These are phyloP conservation scores for Heterobasidion parviporum DNA, from an alignment of 1,284 basidiomycete species.

Conservation along the genomic window DNA sequence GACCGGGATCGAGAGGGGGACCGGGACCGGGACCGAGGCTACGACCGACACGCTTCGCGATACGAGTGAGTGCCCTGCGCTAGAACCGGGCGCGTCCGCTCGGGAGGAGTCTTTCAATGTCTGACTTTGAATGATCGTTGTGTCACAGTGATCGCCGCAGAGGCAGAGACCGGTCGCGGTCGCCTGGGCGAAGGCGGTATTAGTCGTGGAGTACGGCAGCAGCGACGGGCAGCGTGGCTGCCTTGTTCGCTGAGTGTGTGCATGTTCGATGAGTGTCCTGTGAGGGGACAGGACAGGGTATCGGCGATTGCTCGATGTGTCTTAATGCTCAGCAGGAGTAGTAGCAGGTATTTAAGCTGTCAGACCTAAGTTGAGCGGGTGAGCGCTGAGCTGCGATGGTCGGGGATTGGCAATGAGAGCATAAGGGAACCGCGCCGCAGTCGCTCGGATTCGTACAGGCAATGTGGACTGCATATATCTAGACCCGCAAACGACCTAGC, in stretches of 20 bases:
- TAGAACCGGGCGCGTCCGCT: background rate
- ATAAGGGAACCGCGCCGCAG: no score
- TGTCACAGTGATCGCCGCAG: constrained; percentile 48
- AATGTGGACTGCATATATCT: no score
- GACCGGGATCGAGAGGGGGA: constrained; percentile 38
- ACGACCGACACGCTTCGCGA: constrained; percentile 62
- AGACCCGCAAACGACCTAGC: no score
- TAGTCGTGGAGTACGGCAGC: constrained; percentile 21
- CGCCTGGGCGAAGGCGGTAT: constrained; percentile 65
- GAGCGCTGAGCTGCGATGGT: no score
- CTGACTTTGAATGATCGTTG: constrained; percentile 16
- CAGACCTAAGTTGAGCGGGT: no score
- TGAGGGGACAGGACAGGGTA: background rate
- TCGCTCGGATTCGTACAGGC: no score
- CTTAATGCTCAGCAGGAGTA: no score
- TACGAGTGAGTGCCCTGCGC: constrained; percentile 55
- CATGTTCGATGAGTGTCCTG: background rate
- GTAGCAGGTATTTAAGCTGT: no score
- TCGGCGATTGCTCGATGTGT: no score
- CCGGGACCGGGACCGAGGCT: constrained; percentile 58
- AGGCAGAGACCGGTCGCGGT: constrained; percentile 73
- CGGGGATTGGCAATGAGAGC: no score
- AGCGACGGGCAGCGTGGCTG: background rate
- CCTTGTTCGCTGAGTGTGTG: background rate
- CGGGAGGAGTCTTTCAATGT: constrained; percentile 6